Percentiles rank a stretch among this genome's conserved stretches.
These are phyloP conservation scores for Patellifolia procumbens DNA, from an alignment of 179 eudicot genomes.

Conservation along the genomic window DNA sequence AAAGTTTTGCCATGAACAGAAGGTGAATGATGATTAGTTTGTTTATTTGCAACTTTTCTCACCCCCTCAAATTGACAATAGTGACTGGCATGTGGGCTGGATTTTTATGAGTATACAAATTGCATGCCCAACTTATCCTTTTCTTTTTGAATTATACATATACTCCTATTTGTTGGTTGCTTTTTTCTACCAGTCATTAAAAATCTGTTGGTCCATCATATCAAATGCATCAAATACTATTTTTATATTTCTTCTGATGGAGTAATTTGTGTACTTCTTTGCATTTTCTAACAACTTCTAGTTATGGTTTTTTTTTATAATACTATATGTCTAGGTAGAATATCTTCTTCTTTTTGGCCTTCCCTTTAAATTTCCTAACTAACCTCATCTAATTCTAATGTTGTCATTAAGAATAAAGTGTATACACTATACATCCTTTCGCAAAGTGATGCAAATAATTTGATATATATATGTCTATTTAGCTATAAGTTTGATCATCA, in stretches of 20 bases:
- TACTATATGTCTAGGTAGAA: not conserved
- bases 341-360: constrained; percentile 4
- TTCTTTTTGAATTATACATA: not conserved
- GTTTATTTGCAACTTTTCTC: not conserved
- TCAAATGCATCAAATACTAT: not conserved
- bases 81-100: constrained; percentile 29
- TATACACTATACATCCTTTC: too few species aligned
- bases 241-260: not conserved
- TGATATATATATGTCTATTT: too few species aligned
- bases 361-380: not conserved
- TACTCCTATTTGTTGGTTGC: not conserved
- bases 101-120: constrained; percentile 16
- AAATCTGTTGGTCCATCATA: constrained; percentile 17
- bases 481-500: too few species aligned
- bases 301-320: not conserved
- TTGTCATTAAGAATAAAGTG: not conserved
- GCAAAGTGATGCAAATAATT: too few species aligned
- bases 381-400: not conserved
- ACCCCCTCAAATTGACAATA: constrained; percentile 11
- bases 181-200: constrained; percentile 7
- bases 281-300: constrained; percentile 1
- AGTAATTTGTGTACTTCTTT: not conserved
- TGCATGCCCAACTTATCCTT: constrained; percentile 21
- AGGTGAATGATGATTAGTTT: not conserved
- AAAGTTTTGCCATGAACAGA: too few species aligned